phyloP scores from a whole-genome alignment of 2,329 filamentous ascomycete species.

The Paecilomyces formosus region DNA sequence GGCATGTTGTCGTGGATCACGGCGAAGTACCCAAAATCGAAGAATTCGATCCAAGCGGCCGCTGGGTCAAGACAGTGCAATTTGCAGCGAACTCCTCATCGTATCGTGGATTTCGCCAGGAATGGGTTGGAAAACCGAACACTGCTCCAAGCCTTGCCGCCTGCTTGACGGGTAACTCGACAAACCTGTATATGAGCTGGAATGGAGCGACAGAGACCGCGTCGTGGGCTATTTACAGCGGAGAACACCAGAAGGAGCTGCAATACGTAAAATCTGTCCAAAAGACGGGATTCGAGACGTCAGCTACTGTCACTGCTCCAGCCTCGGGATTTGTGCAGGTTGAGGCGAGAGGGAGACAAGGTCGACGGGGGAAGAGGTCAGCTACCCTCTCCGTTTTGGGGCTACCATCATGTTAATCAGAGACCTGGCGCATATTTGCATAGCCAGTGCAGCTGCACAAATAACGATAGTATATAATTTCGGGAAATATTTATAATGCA shows the following conservation, averaged over 20 bases:
- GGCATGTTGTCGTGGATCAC: too few species aligned
- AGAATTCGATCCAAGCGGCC: too few species aligned
- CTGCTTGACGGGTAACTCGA: slow-evolving; percentile 6
- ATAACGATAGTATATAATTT: too few species aligned
- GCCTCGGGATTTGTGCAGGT: neutral
- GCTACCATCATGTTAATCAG: neutral
- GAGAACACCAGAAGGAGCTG: neutral
- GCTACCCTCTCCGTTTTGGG: neutral
- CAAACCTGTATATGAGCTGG: slow-evolving; percentile 19
- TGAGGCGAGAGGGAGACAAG: neutral
- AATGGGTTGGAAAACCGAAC: neutral
- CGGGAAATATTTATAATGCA: too few species aligned
- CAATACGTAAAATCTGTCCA: neutral
- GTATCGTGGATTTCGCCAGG: neutral
- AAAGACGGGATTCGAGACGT: neutral
- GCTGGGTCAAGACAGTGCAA: neutral
- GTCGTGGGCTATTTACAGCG: slow-evolving; percentile 12
- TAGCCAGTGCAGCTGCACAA: too few species aligned
- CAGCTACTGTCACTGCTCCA: neutral
- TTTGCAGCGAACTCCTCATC: slow-evolving; percentile 3
- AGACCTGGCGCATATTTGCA: neutral
- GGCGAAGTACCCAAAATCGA: too few species aligned
- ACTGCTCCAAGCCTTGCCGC: neutral
- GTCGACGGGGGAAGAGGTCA: neutral
- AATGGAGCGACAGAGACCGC: slow-evolving; percentile 17